These are phyloP conservation scores for Astrothelium subdiscretum DNA, from an alignment of 495 filamentous ascomycete genomes.

Conservation along the genomic window DNA sequence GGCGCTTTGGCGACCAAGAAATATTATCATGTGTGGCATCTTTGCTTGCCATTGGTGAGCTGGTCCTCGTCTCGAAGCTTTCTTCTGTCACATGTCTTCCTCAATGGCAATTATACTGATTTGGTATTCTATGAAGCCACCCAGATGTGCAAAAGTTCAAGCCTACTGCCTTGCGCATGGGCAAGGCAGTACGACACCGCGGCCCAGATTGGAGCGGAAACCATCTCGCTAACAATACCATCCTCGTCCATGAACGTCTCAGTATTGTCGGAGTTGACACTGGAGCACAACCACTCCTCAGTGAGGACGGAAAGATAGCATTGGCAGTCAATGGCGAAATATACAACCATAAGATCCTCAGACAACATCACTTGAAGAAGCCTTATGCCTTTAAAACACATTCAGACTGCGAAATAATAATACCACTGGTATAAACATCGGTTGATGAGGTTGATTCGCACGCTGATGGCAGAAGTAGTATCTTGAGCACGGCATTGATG, in stretches of 20 bases:
- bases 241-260: conserved; percentile 92
- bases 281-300: conserved; percentile 90
- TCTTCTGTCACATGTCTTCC: not conserved
- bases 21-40: conserved; percentile 50
- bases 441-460: not conserved
- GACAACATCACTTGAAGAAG: conserved; percentile 60
- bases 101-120: conserved; percentile 15
- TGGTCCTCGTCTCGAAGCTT: not conserved
- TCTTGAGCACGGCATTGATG: conserved; percentile 79
- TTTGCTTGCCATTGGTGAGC: conserved; percentile 86
- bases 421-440: conserved; percentile 65
- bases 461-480: conserved; percentile 46
- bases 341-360: conserved; percentile 93
- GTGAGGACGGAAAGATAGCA: conserved; percentile 73
- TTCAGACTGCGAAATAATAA: conserved; percentile 96
- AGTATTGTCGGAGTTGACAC: conserved; percentile 96
- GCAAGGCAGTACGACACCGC: conserved; percentile 93
- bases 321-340: conserved; percentile 99
- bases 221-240: conserved; percentile 76
- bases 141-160: conserved; percentile 96
- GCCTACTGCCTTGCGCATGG: conserved; percentile 87
- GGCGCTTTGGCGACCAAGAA: too few species aligned
- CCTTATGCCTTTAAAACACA: conserved; percentile 93
- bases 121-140: conserved; percentile 45
- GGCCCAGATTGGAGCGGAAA: conserved; percentile 99